Conservation (phyloP, 352 stramenopile genomes). For the Pythium insidiosum region DNA sequence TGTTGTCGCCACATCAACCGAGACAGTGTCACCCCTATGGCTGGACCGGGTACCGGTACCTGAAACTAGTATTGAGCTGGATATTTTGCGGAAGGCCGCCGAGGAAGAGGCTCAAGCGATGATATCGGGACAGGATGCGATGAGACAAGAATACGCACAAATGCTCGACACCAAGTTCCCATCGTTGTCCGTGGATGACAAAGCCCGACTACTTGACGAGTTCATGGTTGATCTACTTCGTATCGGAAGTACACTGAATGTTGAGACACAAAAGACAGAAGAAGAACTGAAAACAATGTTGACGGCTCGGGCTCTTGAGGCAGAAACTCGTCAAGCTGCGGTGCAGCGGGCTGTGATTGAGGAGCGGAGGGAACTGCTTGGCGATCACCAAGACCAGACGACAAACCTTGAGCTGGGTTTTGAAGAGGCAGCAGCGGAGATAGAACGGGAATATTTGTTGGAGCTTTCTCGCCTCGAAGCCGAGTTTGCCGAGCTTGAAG, state of each 20-base stretch:
- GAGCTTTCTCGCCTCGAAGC: conserved; percentile 36
- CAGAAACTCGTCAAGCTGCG: neutral
- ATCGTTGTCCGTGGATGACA: conserved; percentile 33
- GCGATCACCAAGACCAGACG: conserved; percentile 21
- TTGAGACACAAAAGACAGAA: neutral
- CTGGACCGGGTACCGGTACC: no score
- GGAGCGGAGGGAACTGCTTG: conserved; percentile 13
- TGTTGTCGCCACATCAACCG: no score
- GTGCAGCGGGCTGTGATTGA: neutral
- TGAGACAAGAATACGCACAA: conserved; percentile 29
- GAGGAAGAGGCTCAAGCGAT: conserved; percentile 6
- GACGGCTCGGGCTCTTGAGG: no score
- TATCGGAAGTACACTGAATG: conserved; percentile 16
- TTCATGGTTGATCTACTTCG: conserved; percentile 38
- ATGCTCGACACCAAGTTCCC: conserved; percentile 33
- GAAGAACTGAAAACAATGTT: neutral
- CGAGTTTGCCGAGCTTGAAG: conserved; percentile 40
- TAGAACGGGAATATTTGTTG: conserved; percentile 47
- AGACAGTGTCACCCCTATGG: no score
- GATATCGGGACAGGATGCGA: conserved; percentile 11
- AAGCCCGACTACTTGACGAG: conserved; percentile 37
- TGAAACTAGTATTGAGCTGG: neutral
- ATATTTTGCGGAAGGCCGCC: conserved; percentile 4
- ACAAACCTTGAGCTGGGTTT: conserved; percentile 31
- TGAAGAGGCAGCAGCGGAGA: conserved; percentile 19